Evolutionary conservation across 1,139 yeast genomes (phyloP), one percentile per base, ranked within the genome.

Genomic region (Zygosaccharomyces pseudobailii): DNA sequence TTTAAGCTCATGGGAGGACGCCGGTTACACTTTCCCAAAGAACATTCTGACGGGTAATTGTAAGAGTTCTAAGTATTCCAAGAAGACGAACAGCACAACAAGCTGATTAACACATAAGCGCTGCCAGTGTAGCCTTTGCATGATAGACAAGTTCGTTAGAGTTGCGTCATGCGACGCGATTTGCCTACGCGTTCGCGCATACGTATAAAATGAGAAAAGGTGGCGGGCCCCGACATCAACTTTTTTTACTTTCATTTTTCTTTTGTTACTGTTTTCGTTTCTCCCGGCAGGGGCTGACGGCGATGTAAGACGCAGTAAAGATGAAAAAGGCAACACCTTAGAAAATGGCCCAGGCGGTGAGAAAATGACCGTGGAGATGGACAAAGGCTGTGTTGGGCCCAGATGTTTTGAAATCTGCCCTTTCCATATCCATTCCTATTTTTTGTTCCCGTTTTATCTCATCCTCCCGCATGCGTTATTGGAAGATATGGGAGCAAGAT

Each of bases 11-110:
- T 87, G 88, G 86, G 72, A 67, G 37, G 73, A 63, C 35, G 87
- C 89, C 2, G 92, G 92, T 0, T 87, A 83, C 60, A 56, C 62
- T 1, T 70, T 75, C 68, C 95, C 95, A 3, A 76, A 76, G 54
- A 76, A 77, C 61, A 63, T 58, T 34, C 61, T 80, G 48, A 73
- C 78, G 35, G 72, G 76, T 41, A 62, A 64, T 22, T 78, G 81
- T 61, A 55, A 59, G 42, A 62, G 68, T 51, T 57, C 67, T 9
- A 55, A 62, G 33, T 60, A 24, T 21, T 22, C 20, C 27, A 13
- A 17, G 5, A 13, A 25, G 17, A 27, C 17, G 10, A 28, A 38
- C 23, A 38, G 33, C 19, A 7, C 33, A 6, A n/a, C 17, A 30
- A 4, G 8, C 6, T 24, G 27, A 24, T 6, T 8, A 24, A 24